Percentiles rank a stretch among this genome's conserved stretches.
Conservation (phyloP, 805 yeast species). For the Candida maris region DNA sequence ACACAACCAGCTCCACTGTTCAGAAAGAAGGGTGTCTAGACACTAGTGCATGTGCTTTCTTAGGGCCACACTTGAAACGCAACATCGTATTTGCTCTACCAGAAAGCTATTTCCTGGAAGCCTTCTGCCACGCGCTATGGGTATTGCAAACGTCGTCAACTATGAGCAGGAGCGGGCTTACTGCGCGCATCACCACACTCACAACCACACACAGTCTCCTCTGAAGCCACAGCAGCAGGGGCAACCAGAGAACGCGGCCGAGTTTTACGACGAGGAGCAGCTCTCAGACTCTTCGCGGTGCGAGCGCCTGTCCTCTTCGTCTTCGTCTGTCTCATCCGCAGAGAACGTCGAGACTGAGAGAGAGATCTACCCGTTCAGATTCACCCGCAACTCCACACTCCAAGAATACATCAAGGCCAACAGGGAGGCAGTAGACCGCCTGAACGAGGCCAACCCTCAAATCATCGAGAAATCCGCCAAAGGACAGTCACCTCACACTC, state of each 20-base stretch:
- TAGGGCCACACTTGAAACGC: too few relatives aligned
- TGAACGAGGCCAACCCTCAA: slow-evolving; percentile 50
- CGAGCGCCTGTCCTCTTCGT: too few relatives aligned
- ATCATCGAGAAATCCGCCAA: slow-evolving; percentile 62
- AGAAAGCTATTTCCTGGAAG: too few relatives aligned
- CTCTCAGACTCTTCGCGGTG: too few relatives aligned
- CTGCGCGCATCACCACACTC: slow-evolving; percentile 11
- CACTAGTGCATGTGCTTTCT: too few relatives aligned
- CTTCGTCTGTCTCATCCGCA: slow-evolving; percentile 8
- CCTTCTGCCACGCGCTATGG: too few relatives aligned
- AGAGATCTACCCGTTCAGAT: slow-evolving; percentile 35
- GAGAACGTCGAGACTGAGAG: slow-evolving; percentile 1
- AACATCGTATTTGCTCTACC: too few relatives aligned
- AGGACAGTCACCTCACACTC: slow-evolving; percentile 90
- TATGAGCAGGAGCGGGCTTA: slow-evolving; percentile 21
- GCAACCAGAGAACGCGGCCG: too few relatives aligned
- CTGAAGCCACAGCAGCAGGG: too few relatives aligned
- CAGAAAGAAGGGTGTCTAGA: too few relatives aligned
- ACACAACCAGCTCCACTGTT: too few relatives aligned
- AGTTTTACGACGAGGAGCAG: too few relatives aligned
- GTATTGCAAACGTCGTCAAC: slow-evolving; percentile 23
- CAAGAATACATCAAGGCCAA: slow-evolving; percentile 49
- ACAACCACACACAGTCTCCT: slow-evolving; percentile 3
- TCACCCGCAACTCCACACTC: slow-evolving; percentile 45
- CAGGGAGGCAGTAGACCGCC: slow-evolving; percentile 41